Evolutionary conservation across 208 protist species (phyloP).

Genomic region (Leishmania gerbilli): DNA sequence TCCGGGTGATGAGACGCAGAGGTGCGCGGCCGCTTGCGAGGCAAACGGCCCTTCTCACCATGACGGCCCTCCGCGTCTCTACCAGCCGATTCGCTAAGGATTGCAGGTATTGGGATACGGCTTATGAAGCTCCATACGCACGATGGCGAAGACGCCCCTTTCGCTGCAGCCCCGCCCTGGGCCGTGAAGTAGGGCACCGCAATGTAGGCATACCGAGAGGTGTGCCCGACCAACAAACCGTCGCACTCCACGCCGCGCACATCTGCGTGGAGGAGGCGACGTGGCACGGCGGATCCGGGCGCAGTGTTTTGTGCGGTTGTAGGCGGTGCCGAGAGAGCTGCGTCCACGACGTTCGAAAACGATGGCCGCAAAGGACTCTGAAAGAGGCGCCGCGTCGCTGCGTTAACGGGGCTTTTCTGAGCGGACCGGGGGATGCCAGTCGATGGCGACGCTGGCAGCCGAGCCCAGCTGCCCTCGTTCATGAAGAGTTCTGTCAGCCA

Average conservation of each 20-base stretch:
- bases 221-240: conserved; percentile 52
- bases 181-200: conserved; percentile 49
- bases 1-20: conserved; percentile 4
- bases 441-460: background rate
- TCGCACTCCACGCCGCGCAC: conserved; percentile 74
- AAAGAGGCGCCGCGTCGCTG: conserved; percentile 21
- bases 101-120: conserved; percentile 36
- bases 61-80: background rate
- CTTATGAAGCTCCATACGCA: conserved; percentile 39
- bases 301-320: background rate
- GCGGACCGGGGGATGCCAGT: background rate
- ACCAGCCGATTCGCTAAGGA: background rate
- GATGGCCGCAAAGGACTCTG: conserved; percentile 6
- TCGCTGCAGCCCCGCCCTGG: background rate
- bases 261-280: conserved; percentile 65
- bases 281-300: background rate
- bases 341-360: conserved; percentile 22
- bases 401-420: background rate
- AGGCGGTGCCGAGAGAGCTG: conserved; percentile 6
- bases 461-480: conserved; percentile 75
- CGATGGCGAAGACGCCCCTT: background rate
- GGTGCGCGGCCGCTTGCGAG: background rate
- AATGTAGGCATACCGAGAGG: conserved; percentile 72
- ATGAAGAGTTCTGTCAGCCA: conserved; percentile 72
- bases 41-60: too few species aligned